A percentile compares a stretch with the other conserved stretches of the same genome.
Evolutionary conservation across 345 rosid genomes (phyloP).

Genomic region (Rhizophora mangle): DNA sequence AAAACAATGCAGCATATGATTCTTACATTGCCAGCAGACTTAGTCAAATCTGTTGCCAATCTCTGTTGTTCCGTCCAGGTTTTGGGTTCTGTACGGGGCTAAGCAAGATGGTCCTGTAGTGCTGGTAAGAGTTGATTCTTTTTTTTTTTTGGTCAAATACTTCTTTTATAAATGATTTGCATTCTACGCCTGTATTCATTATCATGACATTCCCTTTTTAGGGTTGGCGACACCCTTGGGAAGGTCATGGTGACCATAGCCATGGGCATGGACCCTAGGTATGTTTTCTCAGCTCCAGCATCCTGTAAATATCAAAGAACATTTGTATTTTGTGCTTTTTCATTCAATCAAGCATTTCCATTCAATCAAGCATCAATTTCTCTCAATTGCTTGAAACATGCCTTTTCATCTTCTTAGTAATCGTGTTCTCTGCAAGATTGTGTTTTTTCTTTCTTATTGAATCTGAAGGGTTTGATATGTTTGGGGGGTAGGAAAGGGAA

Average conservation of each 20-base stretch:
- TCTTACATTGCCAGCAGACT: not conserved
- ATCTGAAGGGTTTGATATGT: too few species aligned
- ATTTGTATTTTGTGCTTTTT: too few species aligned
- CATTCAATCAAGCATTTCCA: too few species aligned
- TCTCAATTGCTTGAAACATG: too few species aligned
- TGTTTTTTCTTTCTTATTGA: too few species aligned
- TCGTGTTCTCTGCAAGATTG: too few species aligned
- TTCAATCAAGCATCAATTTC: too few species aligned
- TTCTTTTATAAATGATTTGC: not conserved
- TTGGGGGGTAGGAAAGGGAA: too few species aligned
- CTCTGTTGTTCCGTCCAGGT: constrained; percentile 48
- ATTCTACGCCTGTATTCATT: not conserved
- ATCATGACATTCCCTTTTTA: constrained; percentile 17
- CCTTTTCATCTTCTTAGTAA: too few species aligned
- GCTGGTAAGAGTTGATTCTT: constrained; percentile 46
- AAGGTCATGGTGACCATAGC: constrained; percentile 87
- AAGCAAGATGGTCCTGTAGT: constrained; percentile 96
- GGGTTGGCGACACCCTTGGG: constrained; percentile 99
- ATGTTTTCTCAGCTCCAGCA: not conserved
- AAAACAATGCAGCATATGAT: not conserved
- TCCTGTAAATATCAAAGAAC: too few species aligned
- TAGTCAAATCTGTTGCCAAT: not conserved
- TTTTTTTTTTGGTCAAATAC: not conserved
- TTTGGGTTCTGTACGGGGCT: constrained; percentile 92
- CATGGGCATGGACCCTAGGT: constrained; percentile 63